Conservation (phyloP, 2,329 filamentous ascomycete species). For the Cladophialophora exuberans region DNA sequence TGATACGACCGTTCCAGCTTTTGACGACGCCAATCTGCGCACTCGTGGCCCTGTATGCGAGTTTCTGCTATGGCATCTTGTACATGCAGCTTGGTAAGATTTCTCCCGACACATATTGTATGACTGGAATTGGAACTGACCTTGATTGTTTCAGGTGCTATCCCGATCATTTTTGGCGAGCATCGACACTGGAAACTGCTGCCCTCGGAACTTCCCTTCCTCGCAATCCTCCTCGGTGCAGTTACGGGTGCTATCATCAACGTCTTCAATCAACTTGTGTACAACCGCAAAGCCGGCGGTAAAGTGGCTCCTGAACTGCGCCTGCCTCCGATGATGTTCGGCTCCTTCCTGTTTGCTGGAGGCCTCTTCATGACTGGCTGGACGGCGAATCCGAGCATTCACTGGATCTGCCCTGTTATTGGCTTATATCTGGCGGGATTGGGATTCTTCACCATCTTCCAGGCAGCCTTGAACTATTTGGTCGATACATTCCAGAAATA, state of each 20-base stretch:
- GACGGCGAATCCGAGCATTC: constrained; percentile 50
- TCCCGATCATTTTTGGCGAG: constrained; percentile 53
- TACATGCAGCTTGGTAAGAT: constrained; percentile 46
- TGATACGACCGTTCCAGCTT: constrained; percentile 55
- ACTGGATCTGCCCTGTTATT: constrained; percentile 44
- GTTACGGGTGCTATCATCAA: constrained; percentile 46
- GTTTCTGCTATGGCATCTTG: constrained; percentile 57
- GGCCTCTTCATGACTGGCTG: constrained; percentile 65
- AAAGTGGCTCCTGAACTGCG: constrained; percentile 51
- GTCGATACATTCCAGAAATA: constrained; percentile 50
- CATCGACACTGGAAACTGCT: constrained; percentile 52
- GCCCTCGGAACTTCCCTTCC: constrained; percentile 52
- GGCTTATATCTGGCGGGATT: constrained; percentile 44
- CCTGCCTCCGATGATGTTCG: constrained; percentile 55
- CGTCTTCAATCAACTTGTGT: constrained; percentile 46
- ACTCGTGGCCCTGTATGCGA: constrained; percentile 50
- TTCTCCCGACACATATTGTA: not conserved
- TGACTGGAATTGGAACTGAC: not conserved
- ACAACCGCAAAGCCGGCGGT: constrained; percentile 30
- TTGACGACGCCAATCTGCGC: constrained; percentile 57
- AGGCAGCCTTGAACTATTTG: constrained; percentile 47
- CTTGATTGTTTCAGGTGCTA: constrained; percentile 44
- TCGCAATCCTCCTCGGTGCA: constrained; percentile 53
- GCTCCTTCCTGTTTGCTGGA: constrained; percentile 52
- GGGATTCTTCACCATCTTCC: constrained; percentile 48